Base-by-base conservation (phyloP, 106 monocot genomes). In the Vanilla planifolia region DNA sequence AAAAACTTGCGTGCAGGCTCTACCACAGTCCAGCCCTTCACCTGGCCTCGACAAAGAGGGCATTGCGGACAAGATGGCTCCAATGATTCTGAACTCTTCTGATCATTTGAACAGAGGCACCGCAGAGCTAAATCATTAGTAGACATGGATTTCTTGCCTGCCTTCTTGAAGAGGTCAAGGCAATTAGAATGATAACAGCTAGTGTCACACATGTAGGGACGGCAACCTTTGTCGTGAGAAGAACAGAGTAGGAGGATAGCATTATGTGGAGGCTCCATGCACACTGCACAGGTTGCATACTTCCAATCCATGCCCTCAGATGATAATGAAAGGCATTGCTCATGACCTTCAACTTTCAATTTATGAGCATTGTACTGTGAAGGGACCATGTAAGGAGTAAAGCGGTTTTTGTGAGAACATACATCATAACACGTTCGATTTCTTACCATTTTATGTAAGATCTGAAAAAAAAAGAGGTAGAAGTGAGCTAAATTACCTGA, bases 251-350 rank as follows among this genome's bases (percentile, higher is more conserved):
- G 64, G 8, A 65, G 64, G 22, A 65, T 19, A 0, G 48, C 64
- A 32, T 65, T 65, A 34, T 65, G 64, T 1, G 64, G 64, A 3
- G 30, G n/a, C 20, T 65, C 64, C 42, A 65, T 30, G 48, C 64
- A 65, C n/a, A 65, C 50, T 3, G 64, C 16, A 25, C 64, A 65
- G 1, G 48, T 47, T 35, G 48, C 55, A 10, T 8, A 3, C 19
- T 65, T 42, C 46, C 34, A 48, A 33, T 47, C 50, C 35, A 29
- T 35, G 13, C 36, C 24, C 26, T 16, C 6, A 25, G 43, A 25
- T 2, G 59, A 30, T 16, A 30, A 55, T 23, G 32, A 0, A 30
- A 30, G 28, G 4, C 16, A 13, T 55, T 30, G 13, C 32, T 55
- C 32, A n/a, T 16, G 14, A 3, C 27, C 30, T 15, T 32, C 16